Evolutionary conservation across 192 early-diverging fungal species (phyloP).

Genomic region (Lobosporangium transversale): DNA sequence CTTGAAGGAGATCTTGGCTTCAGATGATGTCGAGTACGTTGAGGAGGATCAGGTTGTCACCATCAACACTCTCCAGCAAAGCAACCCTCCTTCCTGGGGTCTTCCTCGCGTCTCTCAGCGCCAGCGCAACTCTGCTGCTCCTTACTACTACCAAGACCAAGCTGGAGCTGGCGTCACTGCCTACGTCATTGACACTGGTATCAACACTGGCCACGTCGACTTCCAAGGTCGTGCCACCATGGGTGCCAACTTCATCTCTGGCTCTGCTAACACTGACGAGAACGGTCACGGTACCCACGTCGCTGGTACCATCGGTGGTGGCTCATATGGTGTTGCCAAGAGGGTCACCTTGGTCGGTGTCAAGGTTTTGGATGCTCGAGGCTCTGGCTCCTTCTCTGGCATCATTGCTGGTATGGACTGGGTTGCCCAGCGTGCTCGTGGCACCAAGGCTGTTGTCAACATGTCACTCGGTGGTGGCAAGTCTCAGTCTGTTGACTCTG

Average conservation of each 20-base stretch:
- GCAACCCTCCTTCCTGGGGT: constrained; percentile 89
- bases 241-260: constrained; percentile 55
- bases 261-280: constrained; percentile 51
- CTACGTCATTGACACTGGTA: constrained; percentile 65
- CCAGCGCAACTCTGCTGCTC: constrained; percentile 51
- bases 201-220: constrained; percentile 55
- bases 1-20: constrained; percentile 29
- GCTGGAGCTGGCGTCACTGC: constrained; percentile 56
- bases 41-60: constrained; percentile 84
- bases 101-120: constrained; percentile 76
- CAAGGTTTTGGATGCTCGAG: constrained; percentile 59
- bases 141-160: constrained; percentile 38
- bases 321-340: constrained; percentile 80
- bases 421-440: constrained; percentile 20
- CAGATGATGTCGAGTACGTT: constrained; percentile 74
- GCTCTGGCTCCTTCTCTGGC: constrained; percentile 54
- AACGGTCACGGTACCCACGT: constrained; percentile 66
- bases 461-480: constrained; percentile 32
- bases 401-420: constrained; percentile 53
- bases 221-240: constrained; percentile 62
- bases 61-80: constrained; percentile 63
- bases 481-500: constrained; percentile 25
- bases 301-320: constrained; percentile 59
- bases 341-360: constrained; percentile 75
- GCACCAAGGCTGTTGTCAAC: constrained; percentile 39